Percentiles rank a stretch among this genome's conserved stretches.
Conservation (phyloP, 2,329 filamentous ascomycete species). For the Calonectria ilicicola region DNA sequence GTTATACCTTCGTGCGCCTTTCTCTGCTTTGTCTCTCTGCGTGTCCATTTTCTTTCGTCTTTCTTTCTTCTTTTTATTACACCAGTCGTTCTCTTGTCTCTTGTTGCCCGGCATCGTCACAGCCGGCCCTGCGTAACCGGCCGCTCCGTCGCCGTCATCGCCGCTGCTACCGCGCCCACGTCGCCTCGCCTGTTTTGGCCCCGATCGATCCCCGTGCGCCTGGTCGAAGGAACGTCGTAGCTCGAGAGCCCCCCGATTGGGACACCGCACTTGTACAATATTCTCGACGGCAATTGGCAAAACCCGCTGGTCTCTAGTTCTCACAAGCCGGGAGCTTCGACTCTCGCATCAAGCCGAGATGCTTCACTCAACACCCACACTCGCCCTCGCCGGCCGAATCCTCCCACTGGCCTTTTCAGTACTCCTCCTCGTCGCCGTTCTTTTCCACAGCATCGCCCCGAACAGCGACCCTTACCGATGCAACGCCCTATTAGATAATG, state of each 20-base stretch:
- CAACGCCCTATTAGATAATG: slow-evolving; percentile 60
- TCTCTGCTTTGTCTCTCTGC: background rate
- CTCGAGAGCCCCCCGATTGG: background rate
- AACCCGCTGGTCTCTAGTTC: background rate
- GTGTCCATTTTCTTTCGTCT: background rate
- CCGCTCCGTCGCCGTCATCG: background rate
- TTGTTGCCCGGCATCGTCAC: background rate
- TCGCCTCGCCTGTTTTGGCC: background rate
- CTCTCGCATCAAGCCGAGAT: slow-evolving; percentile 23
- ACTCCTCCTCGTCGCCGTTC: slow-evolving; percentile 29
- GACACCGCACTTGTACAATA: background rate
- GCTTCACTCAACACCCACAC: slow-evolving; percentile 17
- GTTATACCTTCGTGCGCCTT: background rate
- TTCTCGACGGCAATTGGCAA: background rate
- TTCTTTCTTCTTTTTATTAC: background rate
- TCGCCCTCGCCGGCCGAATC: slow-evolving; percentile 26
- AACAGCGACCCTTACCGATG: slow-evolving; percentile 65
- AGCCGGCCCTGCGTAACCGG: slow-evolving; percentile 1
- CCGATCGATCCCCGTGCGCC: slow-evolving; percentile 10
- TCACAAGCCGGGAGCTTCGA: background rate
- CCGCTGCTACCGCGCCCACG: background rate
- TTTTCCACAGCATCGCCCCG: slow-evolving; percentile 26
- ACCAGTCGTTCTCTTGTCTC: background rate
- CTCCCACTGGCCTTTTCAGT: slow-evolving; percentile 36
- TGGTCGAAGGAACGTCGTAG: background rate